Evolutionary conservation across 495 filamentous ascomycete genomes (phyloP), one percentile per base, ranked within the genome.

Genomic region (Pyrenula massariospora): DNA sequence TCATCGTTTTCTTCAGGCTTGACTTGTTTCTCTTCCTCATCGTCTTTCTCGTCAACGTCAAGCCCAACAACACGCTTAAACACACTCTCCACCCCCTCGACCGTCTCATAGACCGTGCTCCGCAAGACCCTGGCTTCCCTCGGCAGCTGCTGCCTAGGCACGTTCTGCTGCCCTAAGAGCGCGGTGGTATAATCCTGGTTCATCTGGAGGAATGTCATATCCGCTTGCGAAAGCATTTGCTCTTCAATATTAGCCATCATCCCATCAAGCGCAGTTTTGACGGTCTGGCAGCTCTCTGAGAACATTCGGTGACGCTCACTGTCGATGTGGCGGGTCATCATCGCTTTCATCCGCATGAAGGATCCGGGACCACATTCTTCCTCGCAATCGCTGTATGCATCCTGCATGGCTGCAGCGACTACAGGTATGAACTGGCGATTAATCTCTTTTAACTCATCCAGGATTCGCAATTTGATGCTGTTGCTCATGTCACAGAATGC

Each of bases 371-470:
- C 81, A 50, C 36, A 51, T 62, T 81, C 76, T 1, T 62, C 42
- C 12, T 58, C 57, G 58, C 79, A 83, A 12, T 52, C 61, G 0
- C 70, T 61, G 58, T 86, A 86, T 1, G 72, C 75, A 3, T 64
- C 51, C 0, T 25, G 24, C 76, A 86, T 83, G 25, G 61, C 57
- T 0, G 61, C 12, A 24, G 69, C 62, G 24, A 86, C 78, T 21
- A 73, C 66, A 1, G 79, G 81, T 11, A 68, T 73, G 54, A 84
- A 85, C 22, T 69, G 61, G 5, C 83, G 75, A 60, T 77, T 85
- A 25, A 77, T 75, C 2, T 82, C 80, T 25, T 75, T 71, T 59
- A 84, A 82, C 3, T 64, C 15, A 2, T 66, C 65, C 21, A 70
- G 74, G 51, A 81, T 72, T 10, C 60, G 56, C 1, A 60, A 59